A percentile compares a stretch with the other conserved stretches of the same genome.
These are phyloP conservation scores for Rhizopus sp. DNA, from an alignment of 371 early-diverging fungal species.

Conservation along the genomic window DNA sequence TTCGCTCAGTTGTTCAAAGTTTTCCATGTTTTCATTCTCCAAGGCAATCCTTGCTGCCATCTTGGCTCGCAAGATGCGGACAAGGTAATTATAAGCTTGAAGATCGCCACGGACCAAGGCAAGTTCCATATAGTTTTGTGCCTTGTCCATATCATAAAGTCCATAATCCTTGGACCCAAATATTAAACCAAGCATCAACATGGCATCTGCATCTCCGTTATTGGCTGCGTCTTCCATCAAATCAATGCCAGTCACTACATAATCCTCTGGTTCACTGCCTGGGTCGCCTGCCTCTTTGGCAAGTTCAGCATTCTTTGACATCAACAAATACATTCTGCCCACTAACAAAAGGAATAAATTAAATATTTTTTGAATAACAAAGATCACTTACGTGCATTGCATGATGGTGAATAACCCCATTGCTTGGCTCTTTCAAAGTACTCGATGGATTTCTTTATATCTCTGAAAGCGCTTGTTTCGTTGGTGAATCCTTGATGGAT, in stretches of 20 bases:
- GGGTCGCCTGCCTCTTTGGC: constrained; percentile 48
- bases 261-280: constrained; percentile 53
- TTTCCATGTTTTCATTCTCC: constrained; percentile 42
- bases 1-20: constrained; percentile 37
- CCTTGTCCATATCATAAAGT: constrained; percentile 60
- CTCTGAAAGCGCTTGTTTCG: constrained; percentile 39
- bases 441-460: constrained; percentile 51
- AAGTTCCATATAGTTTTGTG: constrained; percentile 62
- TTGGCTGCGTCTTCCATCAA: constrained; percentile 59
- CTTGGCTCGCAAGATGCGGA: constrained; percentile 55
- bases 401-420: constrained; percentile 59
- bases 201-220: constrained; percentile 57
- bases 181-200: constrained; percentile 60
- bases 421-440: constrained; percentile 54
- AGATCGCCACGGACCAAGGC: constrained; percentile 58
- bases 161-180: constrained; percentile 64
- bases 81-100: constrained; percentile 53
- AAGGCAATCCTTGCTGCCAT: constrained; percentile 53
- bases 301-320: constrained; percentile 45
- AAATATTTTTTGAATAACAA: background rate
- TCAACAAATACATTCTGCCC: constrained; percentile 50
- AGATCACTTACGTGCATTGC: constrained; percentile 45
- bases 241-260: constrained; percentile 58
- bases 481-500: constrained; percentile 55
- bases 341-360: constrained; percentile 11